Percentiles rank a stretch among this genome's conserved stretches.
Evolutionary conservation across 73 alveolate genomes (phyloP).

Genomic region (Uronychia binucleata): DNA sequence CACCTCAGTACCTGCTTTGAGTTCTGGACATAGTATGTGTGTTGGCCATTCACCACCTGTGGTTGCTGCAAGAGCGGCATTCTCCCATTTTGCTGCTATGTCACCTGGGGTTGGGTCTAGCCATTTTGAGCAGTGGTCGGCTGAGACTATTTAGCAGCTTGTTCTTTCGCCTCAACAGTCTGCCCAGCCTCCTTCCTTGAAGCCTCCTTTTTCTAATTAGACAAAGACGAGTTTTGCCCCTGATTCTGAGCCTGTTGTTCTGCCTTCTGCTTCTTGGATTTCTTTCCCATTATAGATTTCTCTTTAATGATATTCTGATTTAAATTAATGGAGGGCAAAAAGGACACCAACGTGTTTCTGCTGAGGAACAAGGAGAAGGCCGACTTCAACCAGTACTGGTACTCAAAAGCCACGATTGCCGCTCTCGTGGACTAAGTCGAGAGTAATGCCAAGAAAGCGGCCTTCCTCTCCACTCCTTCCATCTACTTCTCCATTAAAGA

Average conservation of each 20-base stretch:
- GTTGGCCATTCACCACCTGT: too few relatives aligned
- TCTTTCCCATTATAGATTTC: neutral
- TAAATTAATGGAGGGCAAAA: conserved; percentile 15
- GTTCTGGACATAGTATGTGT: neutral
- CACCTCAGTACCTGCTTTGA: neutral
- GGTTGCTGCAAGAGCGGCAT: too few relatives aligned
- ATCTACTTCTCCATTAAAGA: conserved; percentile 79
- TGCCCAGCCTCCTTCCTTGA: neutral
- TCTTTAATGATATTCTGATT: neutral
- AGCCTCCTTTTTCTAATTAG: neutral
- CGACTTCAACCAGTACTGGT: conserved; percentile 93
- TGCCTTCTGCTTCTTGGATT: neutral
- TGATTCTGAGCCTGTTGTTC: neutral
- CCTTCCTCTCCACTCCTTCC: conserved; percentile 94
- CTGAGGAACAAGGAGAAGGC: conserved; percentile 83
- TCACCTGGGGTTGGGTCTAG: too few relatives aligned
- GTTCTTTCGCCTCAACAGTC: neutral
- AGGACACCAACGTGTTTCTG: conserved; percentile 71
- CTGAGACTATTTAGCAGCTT: neutral
- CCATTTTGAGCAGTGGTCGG: too few relatives aligned
- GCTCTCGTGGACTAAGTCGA: conserved; percentile 75
- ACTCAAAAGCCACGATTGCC: conserved; percentile 83
- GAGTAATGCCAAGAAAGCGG: conserved; percentile 58
- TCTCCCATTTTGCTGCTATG: too few relatives aligned
- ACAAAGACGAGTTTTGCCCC: neutral